Evolutionary conservation across 2,329 filamentous ascomycete genomes (phyloP).

Genomic region (Lasiodiplodia citricola): DNA sequence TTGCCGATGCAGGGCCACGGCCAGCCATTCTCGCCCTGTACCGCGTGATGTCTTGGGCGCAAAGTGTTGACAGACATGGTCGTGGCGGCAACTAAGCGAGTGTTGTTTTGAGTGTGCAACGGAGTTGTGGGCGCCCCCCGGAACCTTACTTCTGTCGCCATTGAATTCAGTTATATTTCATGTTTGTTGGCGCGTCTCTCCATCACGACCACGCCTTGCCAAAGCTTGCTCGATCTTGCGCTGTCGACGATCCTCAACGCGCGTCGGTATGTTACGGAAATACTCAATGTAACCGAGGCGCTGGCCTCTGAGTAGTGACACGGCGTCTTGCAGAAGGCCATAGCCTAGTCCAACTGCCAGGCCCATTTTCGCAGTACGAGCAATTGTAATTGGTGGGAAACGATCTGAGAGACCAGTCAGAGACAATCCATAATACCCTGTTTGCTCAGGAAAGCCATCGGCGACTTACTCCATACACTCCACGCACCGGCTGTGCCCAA

Average conservation of each 20-base stretch:
- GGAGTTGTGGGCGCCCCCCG: background rate
- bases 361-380: conserved; percentile 75
- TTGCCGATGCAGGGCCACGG: no score
- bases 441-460: no score
- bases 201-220: background rate
- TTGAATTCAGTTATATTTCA: background rate
- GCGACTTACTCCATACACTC: conserved; percentile 77
- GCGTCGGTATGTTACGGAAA: conserved; percentile 19
- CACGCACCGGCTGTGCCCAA: conserved; percentile 85
- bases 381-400: conserved; percentile 70
- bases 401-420: conserved; percentile 61
- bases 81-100: background rate
- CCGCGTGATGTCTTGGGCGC: background rate
- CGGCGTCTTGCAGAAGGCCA: conserved; percentile 78
- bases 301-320: conserved; percentile 72
- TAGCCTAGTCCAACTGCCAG: conserved; percentile 79
- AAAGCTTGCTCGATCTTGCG: conserved; percentile 5
- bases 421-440: background rate
- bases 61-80: background rate
- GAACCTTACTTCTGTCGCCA: background rate
- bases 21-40: background rate
- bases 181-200: background rate
- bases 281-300: conserved; percentile 77
- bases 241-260: conserved; percentile 15
- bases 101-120: background rate